These are phyloP conservation scores for Eucalyptus pauciflora DNA, from an alignment of 345 rosid genomes.

Conservation along the genomic window DNA sequence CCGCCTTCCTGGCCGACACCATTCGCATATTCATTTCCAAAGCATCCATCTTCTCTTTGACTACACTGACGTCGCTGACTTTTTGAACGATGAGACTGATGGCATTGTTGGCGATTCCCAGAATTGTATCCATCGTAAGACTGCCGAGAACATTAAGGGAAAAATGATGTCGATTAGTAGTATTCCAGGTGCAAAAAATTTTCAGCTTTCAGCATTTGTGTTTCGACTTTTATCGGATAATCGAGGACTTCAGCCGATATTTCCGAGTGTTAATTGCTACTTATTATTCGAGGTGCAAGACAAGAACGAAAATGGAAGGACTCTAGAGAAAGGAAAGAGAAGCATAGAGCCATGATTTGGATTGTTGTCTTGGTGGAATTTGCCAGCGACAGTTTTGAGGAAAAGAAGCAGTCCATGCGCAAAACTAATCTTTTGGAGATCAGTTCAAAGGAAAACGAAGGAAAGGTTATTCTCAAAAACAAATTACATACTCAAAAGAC, in stretches of 20 bases:
- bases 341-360: background rate
- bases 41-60: background rate
- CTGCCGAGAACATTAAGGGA: background rate
- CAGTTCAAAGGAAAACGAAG: background rate
- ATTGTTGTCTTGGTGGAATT: background rate
- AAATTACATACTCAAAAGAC: background rate
- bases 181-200: background rate
- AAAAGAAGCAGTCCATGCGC: background rate
- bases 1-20: background rate
- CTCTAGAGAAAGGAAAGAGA: background rate
- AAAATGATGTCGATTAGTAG: background rate
- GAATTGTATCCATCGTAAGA: background rate
- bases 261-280: background rate
- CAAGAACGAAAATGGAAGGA: background rate
- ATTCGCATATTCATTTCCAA: background rate
- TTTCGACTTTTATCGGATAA: background rate
- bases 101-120: background rate
- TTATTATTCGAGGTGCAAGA: background rate
- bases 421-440: background rate
- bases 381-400: background rate
- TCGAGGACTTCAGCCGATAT: fast-evolving
- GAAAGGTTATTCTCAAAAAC: background rate
- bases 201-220: background rate
- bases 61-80: background rate
- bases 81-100: background rate